Base-by-base conservation (phyloP, 441 rosid genomes). In the Pelargonium australe region DNA sequence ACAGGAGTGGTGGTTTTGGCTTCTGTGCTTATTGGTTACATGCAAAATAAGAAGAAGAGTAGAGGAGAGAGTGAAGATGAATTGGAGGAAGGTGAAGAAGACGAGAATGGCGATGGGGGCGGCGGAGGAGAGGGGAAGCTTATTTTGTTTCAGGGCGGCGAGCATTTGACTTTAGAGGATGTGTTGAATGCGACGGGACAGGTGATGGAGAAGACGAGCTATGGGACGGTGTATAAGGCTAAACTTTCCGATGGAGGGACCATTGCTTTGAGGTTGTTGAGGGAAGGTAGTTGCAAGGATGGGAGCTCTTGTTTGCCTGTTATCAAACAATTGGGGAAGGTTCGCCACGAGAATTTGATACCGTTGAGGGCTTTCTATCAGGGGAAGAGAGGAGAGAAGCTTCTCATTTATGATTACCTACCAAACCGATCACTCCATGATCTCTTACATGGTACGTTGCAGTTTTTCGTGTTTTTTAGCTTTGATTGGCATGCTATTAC, bases 111-210 rank as follows among this genome's bases (percentile, higher is more conserved):
- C 1, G 73, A 74, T 4, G 63, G 61, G 0, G 70, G 72, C 1
- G 73, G 75, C 3, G 63, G 61, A 0, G 70, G 72, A 0, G 86
- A 93, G 82, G 96, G 96, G 70, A 93, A 85, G 84, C 85, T 93
- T 13, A 79, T 88, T 73, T 79, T 90, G 80, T 93, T 93, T 72
- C 90, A 93, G 84, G 98, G 98, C 0, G 97, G 96, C 2, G 98
- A 93, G 88, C 95, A 90, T 80, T 86, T 93, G 78, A 85, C 91
- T 0, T 77, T 93, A 31, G 98, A 89, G 58, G 98, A 90, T 77
- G 98, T 93, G 60, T 73, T 93, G 82, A 93, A 93, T 71, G 98
- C 98, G 0, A 93, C 98, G 0, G 98, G 98, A 9, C 97, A 90
- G 65, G 97, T 93, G 12, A 85, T 87, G 81, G 98, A 93, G 83